Base-by-base conservation (phyloP, 2,329 filamentous ascomycete genomes). In the Xylariaceae sp. region DNA sequence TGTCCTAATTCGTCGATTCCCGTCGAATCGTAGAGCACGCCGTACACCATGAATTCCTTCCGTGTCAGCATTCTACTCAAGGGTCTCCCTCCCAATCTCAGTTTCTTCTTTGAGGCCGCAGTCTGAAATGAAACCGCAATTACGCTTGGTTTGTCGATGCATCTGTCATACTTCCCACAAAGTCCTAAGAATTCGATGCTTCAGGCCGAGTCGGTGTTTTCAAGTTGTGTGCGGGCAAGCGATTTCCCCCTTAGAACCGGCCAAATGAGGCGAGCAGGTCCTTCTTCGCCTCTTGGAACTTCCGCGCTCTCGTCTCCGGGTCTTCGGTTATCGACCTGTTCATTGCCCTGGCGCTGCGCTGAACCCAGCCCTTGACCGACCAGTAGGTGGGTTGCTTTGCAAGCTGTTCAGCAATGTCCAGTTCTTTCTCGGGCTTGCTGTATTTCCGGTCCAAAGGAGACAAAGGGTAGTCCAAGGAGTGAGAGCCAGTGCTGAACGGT, bases 221-320 rank as follows among this genome's bases (percentile, higher is more conserved):
- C 7, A 7, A 24, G 21, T 7, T 24, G 11, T 7, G 11, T 7
- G 21, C 11, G 11, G 21, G 21, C 11, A 24, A 11, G 19, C 3
- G 7, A 11, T 8, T n/a, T 37, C 36, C 18, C 18, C 23, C 30
- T 51, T 31, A 59, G 30, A 50, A 29, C 12, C 50, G 50, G 7
- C 52, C 48, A 26, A 46, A 52, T 12, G 54, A 48, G 16, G 61
- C 61, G 12, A 70, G 62, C 12, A 76, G 59, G 23, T 71, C 62
- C 43, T 54, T 59, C 63, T 76, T 77, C 18, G 63, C 63, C 24
- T 64, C 62, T 36, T 70, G 69, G 27, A 75, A 61, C 31, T 67
- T 64, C 42, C 55, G 56, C 12, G 57, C 56, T 27, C 62, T 59
- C 41, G 58, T 55, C 31, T 64, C 63, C 31, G 59, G 55, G 41